These are phyloP conservation scores for Stephania cephalantha DNA, from an alignment of 164 flowering plant species.

Conservation along the genomic window DNA sequence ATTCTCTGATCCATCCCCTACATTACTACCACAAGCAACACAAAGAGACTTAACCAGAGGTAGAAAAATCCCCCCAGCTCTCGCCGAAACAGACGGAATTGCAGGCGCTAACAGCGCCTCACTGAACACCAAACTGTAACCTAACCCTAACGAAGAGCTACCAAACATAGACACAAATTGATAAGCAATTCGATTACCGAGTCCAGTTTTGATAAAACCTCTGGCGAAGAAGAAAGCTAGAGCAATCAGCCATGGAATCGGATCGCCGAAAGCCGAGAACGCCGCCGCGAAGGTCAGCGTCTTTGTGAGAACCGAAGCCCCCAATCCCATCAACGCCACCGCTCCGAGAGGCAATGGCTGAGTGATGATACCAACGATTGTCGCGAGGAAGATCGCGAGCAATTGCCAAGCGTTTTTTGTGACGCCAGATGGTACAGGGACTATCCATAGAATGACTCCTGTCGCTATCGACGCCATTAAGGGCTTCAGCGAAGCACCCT, in stretches of 20 bases:
- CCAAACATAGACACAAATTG: constrained; percentile 81
- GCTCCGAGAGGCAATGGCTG: constrained; percentile 95
- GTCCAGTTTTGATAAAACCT: constrained; percentile 87
- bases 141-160: constrained; percentile 66
- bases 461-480: constrained; percentile 71
- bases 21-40: constrained; percentile 82
- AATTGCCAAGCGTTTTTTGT: constrained; percentile 77
- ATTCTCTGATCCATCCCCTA: constrained; percentile 78
- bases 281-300: constrained; percentile 85
- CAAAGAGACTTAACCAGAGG: constrained; percentile 83
- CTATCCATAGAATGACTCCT: constrained; percentile 72
- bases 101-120: constrained; percentile 89
- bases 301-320: constrained; percentile 78
- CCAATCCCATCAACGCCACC: constrained; percentile 80
- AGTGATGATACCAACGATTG: constrained; percentile 86
- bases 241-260: constrained; percentile 91
- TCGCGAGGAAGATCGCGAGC: constrained; percentile 78
- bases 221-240: constrained; percentile 92
- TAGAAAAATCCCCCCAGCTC: constrained; percentile 87
- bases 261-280: constrained; percentile 92
- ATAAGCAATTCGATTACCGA: constrained; percentile 84
- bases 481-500: constrained; percentile 77
- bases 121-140: constrained; percentile 79
- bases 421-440: constrained; percentile 75
- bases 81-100: constrained; percentile 78